phyloP scores from a whole-genome alignment of 352 stramenopile genomes.

The Peronospora farinosa region DNA sequence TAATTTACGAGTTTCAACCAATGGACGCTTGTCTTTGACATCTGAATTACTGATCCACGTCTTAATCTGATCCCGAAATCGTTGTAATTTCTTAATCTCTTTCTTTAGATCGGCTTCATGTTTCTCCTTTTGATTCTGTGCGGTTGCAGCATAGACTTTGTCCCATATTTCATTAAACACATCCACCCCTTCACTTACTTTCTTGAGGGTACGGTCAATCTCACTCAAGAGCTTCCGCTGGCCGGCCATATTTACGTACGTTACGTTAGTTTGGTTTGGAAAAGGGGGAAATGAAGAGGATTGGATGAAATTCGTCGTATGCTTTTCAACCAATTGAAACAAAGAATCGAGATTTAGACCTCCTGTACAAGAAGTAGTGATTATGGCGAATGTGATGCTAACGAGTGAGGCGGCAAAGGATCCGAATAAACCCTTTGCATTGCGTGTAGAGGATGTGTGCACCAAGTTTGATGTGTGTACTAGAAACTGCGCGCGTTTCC shows the following conservation, averaged over 20 bases:
- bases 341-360: no score
- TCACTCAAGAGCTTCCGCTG: constrained; percentile 89
- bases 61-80: constrained; percentile 98
- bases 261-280: neutral
- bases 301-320: constrained; percentile 11
- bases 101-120: constrained; percentile 99
- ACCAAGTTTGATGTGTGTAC: constrained; percentile 68
- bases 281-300: neutral
- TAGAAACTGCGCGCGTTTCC: neutral
- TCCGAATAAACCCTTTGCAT: constrained; percentile 83
- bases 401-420: constrained; percentile 85
- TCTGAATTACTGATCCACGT: constrained; percentile 96
- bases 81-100: constrained; percentile 99
- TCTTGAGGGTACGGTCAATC: constrained; percentile 99
- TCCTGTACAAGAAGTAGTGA: no score
- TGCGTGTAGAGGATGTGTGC: constrained; percentile 81
- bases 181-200: constrained; percentile 97
- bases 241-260: constrained; percentile 48
- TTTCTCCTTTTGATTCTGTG: constrained; percentile 99
- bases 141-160: constrained; percentile 94
- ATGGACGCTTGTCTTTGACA: constrained; percentile 95
- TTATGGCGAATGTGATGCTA: constrained; percentile 85
- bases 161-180: constrained; percentile 99
- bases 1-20: constrained; percentile 83
- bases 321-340: constrained; percentile 9